These are phyloP conservation scores for Fusarium albidum DNA, from an alignment of 2,329 filamentous ascomycete species.

Conservation along the genomic window DNA sequence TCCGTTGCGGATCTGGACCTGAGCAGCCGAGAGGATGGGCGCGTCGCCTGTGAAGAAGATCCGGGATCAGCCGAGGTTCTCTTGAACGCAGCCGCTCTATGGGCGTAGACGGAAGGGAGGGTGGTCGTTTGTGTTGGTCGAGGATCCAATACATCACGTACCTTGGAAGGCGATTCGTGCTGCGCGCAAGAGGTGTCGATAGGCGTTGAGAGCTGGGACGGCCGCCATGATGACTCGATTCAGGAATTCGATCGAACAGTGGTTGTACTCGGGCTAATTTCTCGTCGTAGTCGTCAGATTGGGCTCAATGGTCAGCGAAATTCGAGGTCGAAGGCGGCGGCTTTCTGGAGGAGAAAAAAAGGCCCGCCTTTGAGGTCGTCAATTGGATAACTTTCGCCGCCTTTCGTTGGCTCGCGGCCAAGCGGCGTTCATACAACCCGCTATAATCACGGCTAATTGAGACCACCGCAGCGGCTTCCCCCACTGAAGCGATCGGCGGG, in stretches of 20 bases:
- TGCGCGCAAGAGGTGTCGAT: conserved; percentile 82
- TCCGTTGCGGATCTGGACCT: conserved; percentile 72
- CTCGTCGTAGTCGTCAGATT: neutral
- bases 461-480: too few species aligned
- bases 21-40: conserved; percentile 73
- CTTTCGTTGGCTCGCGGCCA: neutral
- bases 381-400: conserved; percentile 3
- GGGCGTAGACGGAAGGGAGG: too few species aligned
- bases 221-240: conserved; percentile 25
- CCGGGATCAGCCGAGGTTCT: neutral
- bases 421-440: neutral
- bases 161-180: conserved; percentile 85
- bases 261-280: neutral
- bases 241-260: neutral
- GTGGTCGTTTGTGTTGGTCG: neutral
- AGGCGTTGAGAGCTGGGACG: conserved; percentile 75
- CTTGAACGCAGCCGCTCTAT: too few species aligned
- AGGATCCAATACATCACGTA: conserved; percentile 46
- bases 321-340: conserved; percentile 8
- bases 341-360: conserved; percentile 26
- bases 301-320: neutral
- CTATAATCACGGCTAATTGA: conserved; percentile 8
- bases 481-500: conserved; percentile 11
- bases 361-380: too few species aligned
- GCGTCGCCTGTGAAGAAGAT: conserved; percentile 67